phyloP scores from a whole-genome alignment of 179 eudicot species.

The Patellifolia procumbens region DNA sequence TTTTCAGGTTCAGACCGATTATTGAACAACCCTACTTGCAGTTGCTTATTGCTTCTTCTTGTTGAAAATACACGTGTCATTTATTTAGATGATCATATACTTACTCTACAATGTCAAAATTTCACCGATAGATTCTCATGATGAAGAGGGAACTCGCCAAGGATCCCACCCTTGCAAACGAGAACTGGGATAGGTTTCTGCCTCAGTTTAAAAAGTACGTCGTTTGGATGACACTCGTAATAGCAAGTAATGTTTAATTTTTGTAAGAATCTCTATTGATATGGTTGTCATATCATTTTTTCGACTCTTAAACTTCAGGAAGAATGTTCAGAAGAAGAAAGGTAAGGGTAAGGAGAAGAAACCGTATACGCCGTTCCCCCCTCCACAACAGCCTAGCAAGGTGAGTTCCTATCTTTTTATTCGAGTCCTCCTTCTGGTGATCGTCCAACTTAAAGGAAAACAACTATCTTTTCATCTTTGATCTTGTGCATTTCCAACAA shows the following conservation, averaged over 20 bases:
- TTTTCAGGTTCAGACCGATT: too few species aligned
- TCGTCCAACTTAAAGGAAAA: too few species aligned
- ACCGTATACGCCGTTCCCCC: slow-evolving; percentile 92
- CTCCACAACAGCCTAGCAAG: slow-evolving; percentile 91
- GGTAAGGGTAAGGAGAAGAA: slow-evolving; percentile 80
- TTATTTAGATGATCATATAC: neutral
- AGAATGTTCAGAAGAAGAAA: slow-evolving; percentile 90
- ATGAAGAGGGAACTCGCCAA: slow-evolving; percentile 85
- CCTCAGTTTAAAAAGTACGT: slow-evolving; percentile 84
- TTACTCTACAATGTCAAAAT: slow-evolving; percentile 13
- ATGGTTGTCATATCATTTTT: neutral
- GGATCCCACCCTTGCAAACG: slow-evolving; percentile 84
- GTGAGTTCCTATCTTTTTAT: slow-evolving; percentile 30
- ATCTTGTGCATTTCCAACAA: too few species aligned
- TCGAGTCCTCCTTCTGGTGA: too few species aligned
- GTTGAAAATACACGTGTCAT: neutral
- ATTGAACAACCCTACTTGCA: too few species aligned
- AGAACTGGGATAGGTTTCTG: slow-evolving; percentile 95
- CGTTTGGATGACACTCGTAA: neutral
- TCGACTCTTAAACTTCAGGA: slow-evolving; percentile 47
- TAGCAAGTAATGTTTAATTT: neutral
- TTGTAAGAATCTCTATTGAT: neutral
- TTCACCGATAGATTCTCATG: slow-evolving; percentile 63
- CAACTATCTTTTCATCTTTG: too few species aligned
- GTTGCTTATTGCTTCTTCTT: neutral